Evolutionary conservation across 2,329 filamentous ascomycete genomes (phyloP).

Genomic region (Fusarium veterinarium): DNA sequence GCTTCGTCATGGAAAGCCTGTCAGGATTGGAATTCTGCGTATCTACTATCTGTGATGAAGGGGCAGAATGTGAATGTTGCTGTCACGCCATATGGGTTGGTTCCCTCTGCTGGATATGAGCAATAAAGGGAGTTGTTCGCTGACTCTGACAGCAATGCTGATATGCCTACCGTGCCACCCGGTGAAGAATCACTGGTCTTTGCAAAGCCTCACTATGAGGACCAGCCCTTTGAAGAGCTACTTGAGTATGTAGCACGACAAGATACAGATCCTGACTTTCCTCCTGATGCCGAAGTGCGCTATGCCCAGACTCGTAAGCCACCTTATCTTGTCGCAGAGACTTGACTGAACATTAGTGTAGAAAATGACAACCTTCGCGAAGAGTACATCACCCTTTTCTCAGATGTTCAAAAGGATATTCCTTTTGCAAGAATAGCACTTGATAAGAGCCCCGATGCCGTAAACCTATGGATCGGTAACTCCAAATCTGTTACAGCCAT

Average conservation of each 20-base stretch:
- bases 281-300: slow-evolving; percentile 61
- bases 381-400: slow-evolving; percentile 74
- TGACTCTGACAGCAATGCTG: slow-evolving; percentile 50
- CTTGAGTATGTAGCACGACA: slow-evolving; percentile 70
- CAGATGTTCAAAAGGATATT: slow-evolving; percentile 71
- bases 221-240: slow-evolving; percentile 71
- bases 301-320: slow-evolving; percentile 79
- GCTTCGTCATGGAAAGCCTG: slow-evolving; percentile 73
- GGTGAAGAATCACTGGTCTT: slow-evolving; percentile 59
- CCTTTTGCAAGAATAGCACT: slow-evolving; percentile 81
- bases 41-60: slow-evolving; percentile 66
- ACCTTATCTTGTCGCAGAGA: too few species aligned
- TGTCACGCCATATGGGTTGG: slow-evolving; percentile 79
- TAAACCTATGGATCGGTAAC: slow-evolving; percentile 88
- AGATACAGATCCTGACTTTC: slow-evolving; percentile 56
- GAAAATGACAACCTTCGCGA: slow-evolving; percentile 85
- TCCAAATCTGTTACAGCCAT: slow-evolving; percentile 75
- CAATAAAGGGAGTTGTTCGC: not conserved
- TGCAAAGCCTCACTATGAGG: slow-evolving; percentile 77
- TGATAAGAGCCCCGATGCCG: slow-evolving; percentile 73
- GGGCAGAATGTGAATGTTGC: slow-evolving; percentile 76
- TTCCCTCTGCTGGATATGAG: not conserved
- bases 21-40: slow-evolving; percentile 70
- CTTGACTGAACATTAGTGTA: too few species aligned
- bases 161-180: slow-evolving; percentile 48